phyloP scores from a whole-genome alignment of 2,329 filamentous ascomycete species.

The Fusarium chlamydosporum region DNA sequence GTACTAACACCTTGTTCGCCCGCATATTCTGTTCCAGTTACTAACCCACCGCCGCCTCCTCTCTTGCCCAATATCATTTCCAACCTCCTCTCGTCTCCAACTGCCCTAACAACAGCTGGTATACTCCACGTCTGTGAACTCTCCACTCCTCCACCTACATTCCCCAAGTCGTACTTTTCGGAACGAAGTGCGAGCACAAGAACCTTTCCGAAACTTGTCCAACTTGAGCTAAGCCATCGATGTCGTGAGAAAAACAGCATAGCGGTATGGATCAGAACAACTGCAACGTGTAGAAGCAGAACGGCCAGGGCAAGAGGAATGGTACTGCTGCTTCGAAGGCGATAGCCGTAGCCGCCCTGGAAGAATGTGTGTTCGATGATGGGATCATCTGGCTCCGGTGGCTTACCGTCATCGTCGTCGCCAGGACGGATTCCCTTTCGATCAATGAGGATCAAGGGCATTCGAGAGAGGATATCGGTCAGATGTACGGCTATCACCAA shows the following conservation, averaged over 20 bases:
- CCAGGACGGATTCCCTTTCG: not conserved
- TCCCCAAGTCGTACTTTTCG: not conserved
- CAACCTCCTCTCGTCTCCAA: not conserved
- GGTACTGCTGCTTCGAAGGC: not conserved
- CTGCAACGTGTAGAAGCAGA: not conserved
- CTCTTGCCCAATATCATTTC: not conserved
- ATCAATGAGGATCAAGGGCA: not conserved
- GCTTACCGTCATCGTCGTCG: not conserved
- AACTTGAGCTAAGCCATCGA: not conserved
- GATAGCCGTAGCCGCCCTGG: not conserved
- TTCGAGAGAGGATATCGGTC: not conserved
- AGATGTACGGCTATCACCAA: not conserved
- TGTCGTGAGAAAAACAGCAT: not conserved
- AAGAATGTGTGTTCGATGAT: not conserved
- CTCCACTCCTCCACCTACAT: slow-evolving; percentile 3
- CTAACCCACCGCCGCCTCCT: not conserved
- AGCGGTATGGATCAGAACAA: not conserved
- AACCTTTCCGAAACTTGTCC: not conserved
- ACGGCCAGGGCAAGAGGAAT: not conserved
- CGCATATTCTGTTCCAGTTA: not conserved
- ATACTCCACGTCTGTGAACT: slow-evolving; percentile 11
- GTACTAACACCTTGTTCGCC: not conserved
- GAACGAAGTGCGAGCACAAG: slow-evolving; percentile 1
- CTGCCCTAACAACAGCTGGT: not conserved
- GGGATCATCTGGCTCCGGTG: not conserved